Conservation (phyloP, 2,329 filamentous ascomycete species). For the Shiraia bambusicola region DNA sequence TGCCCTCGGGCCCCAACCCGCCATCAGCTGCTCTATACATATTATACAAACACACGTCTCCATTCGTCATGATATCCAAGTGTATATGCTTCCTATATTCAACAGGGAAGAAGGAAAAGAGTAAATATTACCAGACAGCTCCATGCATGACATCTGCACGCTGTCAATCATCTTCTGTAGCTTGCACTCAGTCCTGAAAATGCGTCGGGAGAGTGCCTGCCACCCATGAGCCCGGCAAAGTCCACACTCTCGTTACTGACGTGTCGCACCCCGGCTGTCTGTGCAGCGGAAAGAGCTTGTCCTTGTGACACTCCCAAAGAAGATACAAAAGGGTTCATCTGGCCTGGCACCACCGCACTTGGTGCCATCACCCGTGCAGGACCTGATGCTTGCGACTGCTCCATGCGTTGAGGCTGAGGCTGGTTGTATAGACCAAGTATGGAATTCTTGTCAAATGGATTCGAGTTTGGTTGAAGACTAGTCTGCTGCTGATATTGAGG, state of each 20-base stretch:
- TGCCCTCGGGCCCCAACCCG: too few species aligned
- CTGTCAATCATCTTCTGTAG: slow-evolving; percentile 34
- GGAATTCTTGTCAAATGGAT: slow-evolving; percentile 65
- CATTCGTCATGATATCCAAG: too few species aligned
- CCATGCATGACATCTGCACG: not conserved
- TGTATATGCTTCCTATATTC: too few species aligned
- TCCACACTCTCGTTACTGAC: slow-evolving; percentile 70
- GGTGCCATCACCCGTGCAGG: slow-evolving; percentile 29
- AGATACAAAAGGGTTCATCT: slow-evolving; percentile 59
- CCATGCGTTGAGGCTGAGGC: slow-evolving; percentile 51
- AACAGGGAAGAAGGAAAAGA: too few species aligned
- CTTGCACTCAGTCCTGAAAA: slow-evolving; percentile 72
- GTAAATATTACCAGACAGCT: not conserved
- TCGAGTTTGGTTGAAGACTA: slow-evolving; percentile 26
- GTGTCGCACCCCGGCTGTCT: slow-evolving; percentile 43
- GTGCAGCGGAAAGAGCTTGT: slow-evolving; percentile 24
- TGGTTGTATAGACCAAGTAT: slow-evolving; percentile 76
- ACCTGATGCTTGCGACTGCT: slow-evolving; percentile 36
- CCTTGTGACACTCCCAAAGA: slow-evolving; percentile 19
- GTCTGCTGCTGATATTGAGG: slow-evolving; percentile 33
- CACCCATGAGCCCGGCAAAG: slow-evolving; percentile 62
- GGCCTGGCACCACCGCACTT: slow-evolving; percentile 41
- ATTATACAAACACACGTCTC: too few species aligned
- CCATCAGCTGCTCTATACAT: too few species aligned
- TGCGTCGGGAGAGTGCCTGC: slow-evolving; percentile 76